These are phyloP conservation scores for Rubia yunnanensis DNA, from an alignment of 257 asterid species.

Conservation along the genomic window DNA sequence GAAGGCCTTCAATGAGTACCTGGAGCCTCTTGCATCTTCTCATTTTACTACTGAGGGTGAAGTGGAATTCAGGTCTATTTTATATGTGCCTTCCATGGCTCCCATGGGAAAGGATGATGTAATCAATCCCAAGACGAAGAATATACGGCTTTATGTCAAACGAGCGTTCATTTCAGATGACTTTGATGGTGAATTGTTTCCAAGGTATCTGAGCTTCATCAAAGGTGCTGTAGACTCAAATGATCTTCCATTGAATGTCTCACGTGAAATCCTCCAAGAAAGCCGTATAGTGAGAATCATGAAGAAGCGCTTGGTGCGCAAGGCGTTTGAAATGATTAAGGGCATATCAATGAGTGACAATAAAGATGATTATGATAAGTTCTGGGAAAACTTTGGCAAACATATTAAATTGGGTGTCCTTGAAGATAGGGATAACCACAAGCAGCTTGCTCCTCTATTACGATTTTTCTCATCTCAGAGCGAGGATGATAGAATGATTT, in stretches of 20 bases:
- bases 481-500: no score
- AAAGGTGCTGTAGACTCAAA: constrained; percentile 98
- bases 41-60: constrained; percentile 99
- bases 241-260: constrained; percentile 96
- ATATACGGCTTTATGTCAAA: constrained; percentile 85
- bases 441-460: constrained; percentile 87
- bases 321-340: constrained; percentile 95
- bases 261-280: constrained; percentile 98
- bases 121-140: constrained; percentile 79
- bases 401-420: constrained; percentile 86
- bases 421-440: constrained; percentile 96
- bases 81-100: constrained; percentile 76
- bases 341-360: constrained; percentile 88
- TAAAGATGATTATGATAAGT: constrained; percentile 68
- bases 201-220: constrained; percentile 89
- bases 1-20: constrained; percentile 76
- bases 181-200: constrained; percentile 99
- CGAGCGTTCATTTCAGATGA: constrained; percentile 95
- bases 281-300: constrained; percentile 94
- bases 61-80: constrained; percentile 88
- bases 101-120: constrained; percentile 79
- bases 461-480: constrained; percentile 93
- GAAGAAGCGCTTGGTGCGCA: constrained; percentile 96
- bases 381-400: constrained; percentile 93
- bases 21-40: constrained; percentile 96